Conservation (phyloP, 108 stramenopile genomes). For the Ochromonas danica region DNA sequence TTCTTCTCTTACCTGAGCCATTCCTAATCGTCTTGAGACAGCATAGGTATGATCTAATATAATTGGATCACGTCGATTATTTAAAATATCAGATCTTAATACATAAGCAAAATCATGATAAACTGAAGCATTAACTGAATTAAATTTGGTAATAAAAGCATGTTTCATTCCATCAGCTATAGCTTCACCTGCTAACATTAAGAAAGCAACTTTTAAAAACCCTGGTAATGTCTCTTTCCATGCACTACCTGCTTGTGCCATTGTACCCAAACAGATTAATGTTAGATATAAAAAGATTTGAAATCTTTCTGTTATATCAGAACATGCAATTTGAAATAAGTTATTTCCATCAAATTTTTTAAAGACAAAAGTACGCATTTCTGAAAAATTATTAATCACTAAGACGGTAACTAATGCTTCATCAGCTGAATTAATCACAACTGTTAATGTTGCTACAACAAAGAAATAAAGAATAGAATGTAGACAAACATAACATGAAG, state of each 20-base stretch:
- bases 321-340: slow-evolving; percentile 89
- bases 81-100: slow-evolving; percentile 75
- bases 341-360: slow-evolving; percentile 95
- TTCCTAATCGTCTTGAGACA: slow-evolving; percentile 30
- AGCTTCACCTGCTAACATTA: slow-evolving; percentile 79
- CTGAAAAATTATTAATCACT: slow-evolving; percentile 94
- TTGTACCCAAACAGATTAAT: slow-evolving; percentile 52
- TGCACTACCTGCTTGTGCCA: not conserved
- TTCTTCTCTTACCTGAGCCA: slow-evolving; percentile 26
- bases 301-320: slow-evolving; percentile 62
- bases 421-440: slow-evolving; percentile 57
- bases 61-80: not conserved
- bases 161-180: slow-evolving; percentile 90
- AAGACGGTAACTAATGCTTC: slow-evolving; percentile 74
- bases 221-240: not conserved
- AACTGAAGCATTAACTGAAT: slow-evolving; percentile 71
- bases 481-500: slow-evolving; percentile 81
- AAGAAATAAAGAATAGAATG: slow-evolving; percentile 77
- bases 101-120: slow-evolving; percentile 78
- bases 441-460: slow-evolving; percentile 54
- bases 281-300: slow-evolving; percentile 57
- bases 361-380: slow-evolving; percentile 95
- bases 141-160: slow-evolving; percentile 94
- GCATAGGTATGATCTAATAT: slow-evolving; percentile 29
- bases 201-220: not conserved